Evolutionary conservation across 116 monocot genomes (phyloP), one percentile per base, ranked within the genome.

Genomic region (Dioscorea cayenensis): DNA sequence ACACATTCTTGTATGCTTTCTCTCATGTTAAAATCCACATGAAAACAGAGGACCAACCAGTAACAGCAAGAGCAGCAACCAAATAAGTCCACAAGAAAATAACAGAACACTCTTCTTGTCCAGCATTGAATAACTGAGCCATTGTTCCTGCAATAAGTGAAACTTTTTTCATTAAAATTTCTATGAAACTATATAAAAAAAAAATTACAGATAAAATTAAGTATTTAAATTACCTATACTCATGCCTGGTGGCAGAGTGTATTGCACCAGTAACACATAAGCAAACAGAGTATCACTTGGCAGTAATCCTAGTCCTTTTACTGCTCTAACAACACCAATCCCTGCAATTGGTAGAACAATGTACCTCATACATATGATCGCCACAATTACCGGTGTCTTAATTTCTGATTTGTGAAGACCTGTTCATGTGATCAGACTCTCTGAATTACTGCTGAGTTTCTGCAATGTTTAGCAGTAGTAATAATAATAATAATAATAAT

Each of bases 181-280:
- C 4, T 0, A 43, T 43, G 43, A 43, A 43, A 43, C 12, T 43
- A 12, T 2, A 32, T 32, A 32, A 32, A 32, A 2, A 32, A 32
- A 32, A 2, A 32, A 32, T 32, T 32, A 32, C 32, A 32, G 4
- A 32, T 32, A 32, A 32, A 32, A 32, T 32, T 32, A 32, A 32
- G 43, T 43, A 43, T 16, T 36, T 66, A 43, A 8, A 51, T 51
- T 11, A 89, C 94, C 87, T 9, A 94, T 85, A 36, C 50, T 81
- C 83, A 85, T 87, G 5, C 90, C 94, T n/a, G 94, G 90, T 28
- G 94, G 90, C 38, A 90, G 59, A 20, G 83, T 64, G 28, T 81
- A 90, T 63, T 90, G 94, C 35, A 81, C 50, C 83, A 94, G 74
- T 12, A 90, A 79, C 14, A 76, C 79, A 60, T 85, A 94, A 9